Conservation (phyloP, 257 asterid genomes). For the Solanum appendiculatum region DNA sequence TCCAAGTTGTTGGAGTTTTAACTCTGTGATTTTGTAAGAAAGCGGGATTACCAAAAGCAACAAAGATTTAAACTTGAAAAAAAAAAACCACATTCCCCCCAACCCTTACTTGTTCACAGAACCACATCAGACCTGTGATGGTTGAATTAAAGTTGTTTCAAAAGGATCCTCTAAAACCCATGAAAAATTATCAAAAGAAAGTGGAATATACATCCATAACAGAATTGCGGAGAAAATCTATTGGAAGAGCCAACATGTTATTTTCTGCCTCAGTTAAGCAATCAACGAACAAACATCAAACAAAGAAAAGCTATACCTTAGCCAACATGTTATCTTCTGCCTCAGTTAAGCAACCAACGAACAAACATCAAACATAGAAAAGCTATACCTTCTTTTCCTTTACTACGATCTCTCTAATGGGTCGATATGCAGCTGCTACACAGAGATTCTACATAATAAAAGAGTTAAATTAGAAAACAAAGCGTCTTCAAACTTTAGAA, state of each 20-base stretch:
- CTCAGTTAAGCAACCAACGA: not conserved
- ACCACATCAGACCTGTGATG: not conserved
- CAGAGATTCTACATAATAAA: conserved; percentile 57
- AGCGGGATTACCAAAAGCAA: not conserved
- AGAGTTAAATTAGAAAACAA: not conserved
- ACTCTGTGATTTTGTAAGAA: not conserved
- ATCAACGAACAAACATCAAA: not conserved
- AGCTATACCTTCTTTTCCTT: conserved; percentile 61
- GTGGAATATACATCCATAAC: not conserved
- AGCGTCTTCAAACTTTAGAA: not conserved
- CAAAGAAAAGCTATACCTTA: too few species aligned
- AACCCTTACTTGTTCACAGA: too few species aligned
- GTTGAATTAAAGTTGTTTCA: not conserved
- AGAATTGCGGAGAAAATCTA: not conserved
- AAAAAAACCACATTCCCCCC: not conserved
- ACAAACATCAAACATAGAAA: not conserved
- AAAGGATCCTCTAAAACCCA: not conserved
- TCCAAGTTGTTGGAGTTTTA: not conserved
- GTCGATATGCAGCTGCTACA: conserved; percentile 83
- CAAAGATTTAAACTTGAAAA: not conserved
- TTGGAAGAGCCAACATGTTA: not conserved
- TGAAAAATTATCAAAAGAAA: not conserved
- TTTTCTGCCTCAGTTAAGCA: not conserved
- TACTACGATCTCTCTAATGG: conserved; percentile 71
- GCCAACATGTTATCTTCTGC: not conserved